phyloP scores from a whole-genome alignment of 495 filamentous ascomycete genomes.

The Penicillium waksmanii region DNA sequence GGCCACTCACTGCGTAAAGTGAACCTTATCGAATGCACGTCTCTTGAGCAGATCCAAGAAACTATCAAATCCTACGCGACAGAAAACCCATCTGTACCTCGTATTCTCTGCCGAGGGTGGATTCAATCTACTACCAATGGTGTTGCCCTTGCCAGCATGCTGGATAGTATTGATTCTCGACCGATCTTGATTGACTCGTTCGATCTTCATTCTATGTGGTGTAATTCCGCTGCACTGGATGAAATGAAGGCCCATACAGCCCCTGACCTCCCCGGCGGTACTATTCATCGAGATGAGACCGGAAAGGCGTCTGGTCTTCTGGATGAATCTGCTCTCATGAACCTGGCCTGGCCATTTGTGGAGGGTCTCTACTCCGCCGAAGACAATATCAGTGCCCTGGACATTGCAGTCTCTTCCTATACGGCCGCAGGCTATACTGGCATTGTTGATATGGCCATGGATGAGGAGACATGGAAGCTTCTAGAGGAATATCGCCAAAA shows the following conservation, averaged over 20 bases:
- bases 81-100: conserved; percentile 49
- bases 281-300: conserved; percentile 55
- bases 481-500: conserved; percentile 50
- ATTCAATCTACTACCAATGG: conserved; percentile 61
- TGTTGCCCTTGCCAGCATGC: conserved; percentile 53
- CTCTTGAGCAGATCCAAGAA: conserved; percentile 55
- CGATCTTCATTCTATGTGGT: conserved; percentile 67
- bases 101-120: conserved; percentile 62
- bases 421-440: conserved; percentile 63
- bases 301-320: conserved; percentile 60
- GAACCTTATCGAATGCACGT: conserved; percentile 55
- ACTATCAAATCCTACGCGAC: conserved; percentile 54
- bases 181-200: conserved; percentile 65
- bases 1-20: conserved; percentile 62
- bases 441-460: conserved; percentile 73
- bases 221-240: conserved; percentile 55
- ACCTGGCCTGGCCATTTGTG: conserved; percentile 62
- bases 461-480: conserved; percentile 61
- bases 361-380: conserved; percentile 53
- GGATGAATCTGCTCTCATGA: conserved; percentile 59
- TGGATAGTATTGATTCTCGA: conserved; percentile 56
- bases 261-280: conserved; percentile 58
- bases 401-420: conserved; percentile 54
- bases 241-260: conserved; percentile 54
- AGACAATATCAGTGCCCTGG: conserved; percentile 56